Base-by-base conservation (phyloP, 1,284 basidiomycete species). In the Ustilago loliicola region DNA sequence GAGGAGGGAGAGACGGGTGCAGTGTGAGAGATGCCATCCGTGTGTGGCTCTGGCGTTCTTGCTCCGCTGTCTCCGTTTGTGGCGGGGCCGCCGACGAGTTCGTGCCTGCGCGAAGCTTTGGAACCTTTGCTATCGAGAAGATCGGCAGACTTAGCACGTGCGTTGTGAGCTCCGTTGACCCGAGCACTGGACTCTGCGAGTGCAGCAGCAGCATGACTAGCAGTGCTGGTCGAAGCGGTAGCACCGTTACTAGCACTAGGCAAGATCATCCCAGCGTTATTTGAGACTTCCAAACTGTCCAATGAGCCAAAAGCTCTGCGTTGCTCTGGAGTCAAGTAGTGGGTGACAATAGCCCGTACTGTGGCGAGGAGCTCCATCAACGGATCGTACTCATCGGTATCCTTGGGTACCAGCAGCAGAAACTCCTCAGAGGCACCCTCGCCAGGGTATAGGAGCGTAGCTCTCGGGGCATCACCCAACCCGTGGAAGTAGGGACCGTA, bases 371-470 rank as follows among this genome's bases (percentile, higher is more conserved):
- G 73, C 57, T 86, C 85, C 36, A 83, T 76, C 23, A 86, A 54
- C 8, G 85, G 85, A 40, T 86, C 85, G 57, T 86, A 86, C 57
- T 86, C 85, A 61, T 86, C 83, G 2, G 61, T 29, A 42, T 82
- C 80, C 23, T 77, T 74, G n/a, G 85, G 82, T 0, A 82, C 82
- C 3, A 85, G 60, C 17, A 86, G 75, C 21, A 77, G 47, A 30
- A 70, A 80, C 51, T 79, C 72, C 63, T 85, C 84, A 3, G 55
- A 61, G 0, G 79, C 79, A 19, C 59, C 78, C 0, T 47, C 10
- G 3, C 81, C 80, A 10, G 83, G 83, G 66, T 85, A 83, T 53
- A 79, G 69, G n/a, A 84, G 72, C 23, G 66, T 64, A 9, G 77
- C 77, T 2, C 72, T 54, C 1, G 77, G 72, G 17, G 66, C 58